Evolutionary conservation across 1,284 basidiomycete species (phyloP).

Genomic region (Sporisorium graminicola): DNA sequence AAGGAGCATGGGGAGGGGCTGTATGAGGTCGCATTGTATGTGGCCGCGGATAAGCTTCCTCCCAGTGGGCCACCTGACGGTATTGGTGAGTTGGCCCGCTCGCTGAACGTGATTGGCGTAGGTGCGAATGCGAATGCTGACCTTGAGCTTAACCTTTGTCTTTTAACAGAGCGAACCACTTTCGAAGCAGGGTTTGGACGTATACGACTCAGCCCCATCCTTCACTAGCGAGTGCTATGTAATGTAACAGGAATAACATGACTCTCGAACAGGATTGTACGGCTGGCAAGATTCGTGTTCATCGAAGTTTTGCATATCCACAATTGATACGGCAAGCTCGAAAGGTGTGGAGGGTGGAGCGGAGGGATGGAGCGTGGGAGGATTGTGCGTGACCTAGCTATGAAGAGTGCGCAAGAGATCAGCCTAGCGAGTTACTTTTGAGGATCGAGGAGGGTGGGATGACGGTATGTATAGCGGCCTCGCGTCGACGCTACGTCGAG

Average conservation of each 20-base stretch:
- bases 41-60: slow-evolving; percentile 44
- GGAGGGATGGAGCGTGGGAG: not conserved
- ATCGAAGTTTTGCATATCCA: not conserved
- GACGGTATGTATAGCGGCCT: not conserved
- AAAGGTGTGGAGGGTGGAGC: not conserved
- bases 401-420: not conserved
- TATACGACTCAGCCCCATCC: slow-evolving; percentile 34
- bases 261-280: too few species aligned
- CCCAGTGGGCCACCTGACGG: slow-evolving; percentile 45
- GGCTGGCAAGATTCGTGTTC: not conserved
- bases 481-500: too few species aligned
- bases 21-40: slow-evolving; percentile 52
- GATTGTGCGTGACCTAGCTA: not conserved
- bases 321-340: too few species aligned
- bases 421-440: not conserved
- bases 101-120: not conserved
- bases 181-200: slow-evolving; percentile 35
- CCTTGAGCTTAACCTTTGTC: not conserved
- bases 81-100: slow-evolving; percentile 27
- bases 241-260: not conserved
- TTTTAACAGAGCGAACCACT: slow-evolving; percentile 26
- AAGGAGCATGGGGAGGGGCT: slow-evolving; percentile 47
- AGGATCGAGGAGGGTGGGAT: not conserved
- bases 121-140: not conserved
- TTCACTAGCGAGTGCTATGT: slow-evolving; percentile 13